Base-by-base conservation (phyloP, 2,329 filamentous ascomycete genomes). In the Microascus cirrosus region DNA sequence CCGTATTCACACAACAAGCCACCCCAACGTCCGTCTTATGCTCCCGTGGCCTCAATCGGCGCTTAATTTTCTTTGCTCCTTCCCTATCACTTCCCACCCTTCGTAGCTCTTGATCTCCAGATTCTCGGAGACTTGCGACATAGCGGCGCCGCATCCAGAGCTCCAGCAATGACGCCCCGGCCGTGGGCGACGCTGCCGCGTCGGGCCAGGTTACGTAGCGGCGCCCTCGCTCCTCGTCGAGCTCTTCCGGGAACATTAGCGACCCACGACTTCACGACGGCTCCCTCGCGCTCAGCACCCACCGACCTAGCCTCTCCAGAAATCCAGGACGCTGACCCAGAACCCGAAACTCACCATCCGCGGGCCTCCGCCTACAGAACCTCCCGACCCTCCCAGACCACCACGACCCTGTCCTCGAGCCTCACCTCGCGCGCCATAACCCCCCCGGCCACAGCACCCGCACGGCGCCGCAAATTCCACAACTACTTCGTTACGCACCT, bases 401-500 rank as follows among this genome's bases (percentile, higher is more conserved):
- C 56, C 50, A 58, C 10, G 22, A 58, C 32, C 34, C 55, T 51
- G 42, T 22, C 28, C 35, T 20, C 25, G 42, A 51, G 53, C 28
- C 28, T 28, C 12, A 11, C 56, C 22, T 20, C 51, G 13, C 54
- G 45, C 28, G 34, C 54, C 13, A 32, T 42, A 1, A 48, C 28
- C 12, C 50, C 36, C 2, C 34, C 56, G 18, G 35, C 22, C 42
- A 22, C 34, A 22, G 25, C 32, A 10, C 36, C 20, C 20, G 20
- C 48, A 3, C 56, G 50, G 34, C 74, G 73, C 56, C 80, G 82
- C 54, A 70, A 72, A 61, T 97, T 97, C 71, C 91, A 96, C 75
- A 91, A 95, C 65, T 97, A 99, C 76, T 99, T 99, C 71, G 90
- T 97, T 60, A 96, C 94, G 10, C 90, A 96, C 70, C 81, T 99